A percentile compares a stretch with the other conserved stretches of the same genome.
Conservation (phyloP, 805 yeast species). For the Teunomyces stri region DNA sequence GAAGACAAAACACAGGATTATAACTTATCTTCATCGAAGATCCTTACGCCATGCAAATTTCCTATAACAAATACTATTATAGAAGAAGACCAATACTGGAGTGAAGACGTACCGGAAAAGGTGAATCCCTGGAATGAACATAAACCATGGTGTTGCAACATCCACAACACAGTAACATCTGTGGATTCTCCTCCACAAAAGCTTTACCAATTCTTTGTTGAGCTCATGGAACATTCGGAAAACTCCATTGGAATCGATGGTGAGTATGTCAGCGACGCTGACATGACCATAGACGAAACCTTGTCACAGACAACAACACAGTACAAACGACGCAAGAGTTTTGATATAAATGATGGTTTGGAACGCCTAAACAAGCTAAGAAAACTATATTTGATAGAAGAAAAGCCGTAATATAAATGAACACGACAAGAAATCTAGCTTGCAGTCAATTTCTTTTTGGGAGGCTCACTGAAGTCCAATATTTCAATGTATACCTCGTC, state of each 20-base stretch:
- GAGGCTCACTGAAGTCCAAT: constrained; percentile 64
- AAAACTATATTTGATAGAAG: constrained; percentile 29
- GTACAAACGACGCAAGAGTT: constrained; percentile 17
- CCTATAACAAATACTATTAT: constrained; percentile 12
- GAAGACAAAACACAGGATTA: constrained; percentile 5
- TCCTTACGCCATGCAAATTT: constrained; percentile 30
- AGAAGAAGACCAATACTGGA: constrained; percentile 12
- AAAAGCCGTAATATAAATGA: background rate
- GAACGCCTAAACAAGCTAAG: constrained; percentile 34
- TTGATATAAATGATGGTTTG: constrained; percentile 33
- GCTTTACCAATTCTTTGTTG: constrained; percentile 21
- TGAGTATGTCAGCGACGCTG: constrained; percentile 16
- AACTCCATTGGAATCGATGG: constrained; percentile 26
- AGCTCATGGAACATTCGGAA: constrained; percentile 21
- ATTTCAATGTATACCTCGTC: constrained; percentile 75
- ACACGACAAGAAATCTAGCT: background rate
- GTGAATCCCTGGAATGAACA: constrained; percentile 28
- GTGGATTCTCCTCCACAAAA: background rate
- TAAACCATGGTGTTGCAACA: constrained; percentile 35
- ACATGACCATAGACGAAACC: constrained; percentile 5
- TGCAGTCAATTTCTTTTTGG: background rate
- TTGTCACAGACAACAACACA: background rate
- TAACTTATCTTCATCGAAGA: constrained; percentile 20
- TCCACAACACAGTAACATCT: constrained; percentile 10
- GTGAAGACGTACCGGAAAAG: constrained; percentile 7